Conservation (phyloP, 164 flowering plant genomes). For the Sedum album region DNA sequence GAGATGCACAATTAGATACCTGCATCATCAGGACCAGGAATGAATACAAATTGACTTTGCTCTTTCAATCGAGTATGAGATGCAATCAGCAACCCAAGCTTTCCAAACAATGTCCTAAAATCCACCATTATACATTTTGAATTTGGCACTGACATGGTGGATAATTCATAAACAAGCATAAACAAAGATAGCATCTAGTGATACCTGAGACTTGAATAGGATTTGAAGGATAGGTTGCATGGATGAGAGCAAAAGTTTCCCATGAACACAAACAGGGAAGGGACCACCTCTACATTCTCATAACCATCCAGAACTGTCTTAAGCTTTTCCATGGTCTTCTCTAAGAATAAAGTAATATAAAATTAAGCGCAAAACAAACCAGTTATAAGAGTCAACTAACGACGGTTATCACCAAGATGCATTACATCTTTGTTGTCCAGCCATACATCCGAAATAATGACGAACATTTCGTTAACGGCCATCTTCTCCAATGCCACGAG, state of each 20-base stretch:
- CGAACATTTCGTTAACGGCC: conserved; percentile 90
- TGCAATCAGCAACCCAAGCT: conserved; percentile 75
- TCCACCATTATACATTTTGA: not conserved
- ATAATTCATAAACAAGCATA: too few relatives aligned
- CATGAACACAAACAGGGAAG: conserved; percentile 92
- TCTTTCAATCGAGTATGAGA: conserved; percentile 62
- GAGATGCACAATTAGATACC: conserved; percentile 40
- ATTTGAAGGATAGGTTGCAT: conserved; percentile 75
- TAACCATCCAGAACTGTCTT: conserved; percentile 72
- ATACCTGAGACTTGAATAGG: conserved; percentile 73
- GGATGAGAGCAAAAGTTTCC: conserved; percentile 93
- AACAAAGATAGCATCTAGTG: not conserved
- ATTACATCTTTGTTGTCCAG: conserved; percentile 80
- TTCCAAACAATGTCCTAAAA: conserved; percentile 71
- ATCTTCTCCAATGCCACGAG: conserved; percentile 63
- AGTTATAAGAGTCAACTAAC: not conserved
- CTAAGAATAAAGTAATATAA: conserved; percentile 19
- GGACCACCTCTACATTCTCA: conserved; percentile 81
- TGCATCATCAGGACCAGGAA: conserved; percentile 96
- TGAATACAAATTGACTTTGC: conserved; percentile 69
- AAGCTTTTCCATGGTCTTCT: conserved; percentile 80
- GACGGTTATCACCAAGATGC: not conserved
- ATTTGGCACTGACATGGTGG: too few relatives aligned
- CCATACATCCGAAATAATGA: conserved; percentile 86
- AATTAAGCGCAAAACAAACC: not conserved